phyloP scores from a whole-genome alignment of 225 moss, liverwort and hornwort species.

The Climacium dendroides region DNA sequence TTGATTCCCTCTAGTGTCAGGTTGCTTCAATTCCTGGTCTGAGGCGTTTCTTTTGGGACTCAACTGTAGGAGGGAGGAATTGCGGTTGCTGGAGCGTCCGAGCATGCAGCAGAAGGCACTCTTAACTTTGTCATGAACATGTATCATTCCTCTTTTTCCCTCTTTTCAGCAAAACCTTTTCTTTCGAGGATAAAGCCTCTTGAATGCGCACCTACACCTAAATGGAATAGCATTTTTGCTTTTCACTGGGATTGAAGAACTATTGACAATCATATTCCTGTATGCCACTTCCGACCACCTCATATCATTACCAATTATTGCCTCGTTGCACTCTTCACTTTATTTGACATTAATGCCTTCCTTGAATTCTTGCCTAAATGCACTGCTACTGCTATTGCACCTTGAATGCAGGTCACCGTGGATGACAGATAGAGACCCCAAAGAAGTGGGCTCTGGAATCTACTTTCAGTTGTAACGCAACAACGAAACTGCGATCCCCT shows the following conservation, averaged over 20 bases:
- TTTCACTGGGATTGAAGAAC: background rate
- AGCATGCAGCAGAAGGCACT: slow-evolving; percentile 59
- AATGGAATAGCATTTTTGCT: background rate
- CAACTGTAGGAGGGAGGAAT: slow-evolving; percentile 47
- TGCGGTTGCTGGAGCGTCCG: slow-evolving; percentile 54
- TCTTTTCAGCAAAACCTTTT: background rate
- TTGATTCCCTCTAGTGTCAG: background rate
- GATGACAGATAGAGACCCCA: slow-evolving; percentile 69
- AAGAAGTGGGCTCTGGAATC: slow-evolving; percentile 67
- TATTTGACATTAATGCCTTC: too few relatives aligned
- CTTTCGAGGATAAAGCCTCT: background rate
- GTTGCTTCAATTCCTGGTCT: background rate
- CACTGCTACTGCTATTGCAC: background rate
- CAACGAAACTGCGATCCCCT: background rate
- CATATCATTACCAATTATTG: background rate
- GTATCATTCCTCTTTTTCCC: background rate
- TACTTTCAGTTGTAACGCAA: slow-evolving; percentile 4
- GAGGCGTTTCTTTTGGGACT: background rate
- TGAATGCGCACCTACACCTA: background rate
- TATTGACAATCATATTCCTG: background rate
- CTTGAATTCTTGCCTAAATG: background rate
- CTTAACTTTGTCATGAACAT: slow-evolving; percentile 65
- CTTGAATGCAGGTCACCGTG: slow-evolving; percentile 57
- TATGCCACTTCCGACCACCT: background rate
- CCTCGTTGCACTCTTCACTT: background rate